Evolutionary conservation across 257 asterid genomes (phyloP).

Genomic region (Catharanthus roseus): DNA sequence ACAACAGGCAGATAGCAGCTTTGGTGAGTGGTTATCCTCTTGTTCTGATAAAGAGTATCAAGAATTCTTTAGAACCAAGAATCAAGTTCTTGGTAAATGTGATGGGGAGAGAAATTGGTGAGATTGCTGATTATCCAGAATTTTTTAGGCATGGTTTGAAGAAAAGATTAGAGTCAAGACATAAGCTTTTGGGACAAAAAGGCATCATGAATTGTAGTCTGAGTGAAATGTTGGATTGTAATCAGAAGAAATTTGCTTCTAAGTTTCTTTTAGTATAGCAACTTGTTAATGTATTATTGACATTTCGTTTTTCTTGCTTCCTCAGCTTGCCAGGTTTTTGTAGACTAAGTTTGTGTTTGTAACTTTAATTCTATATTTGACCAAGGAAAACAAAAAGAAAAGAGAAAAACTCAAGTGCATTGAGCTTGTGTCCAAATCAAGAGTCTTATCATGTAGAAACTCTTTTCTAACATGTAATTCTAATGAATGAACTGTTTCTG

Average conservation of each 20-base stretch:
- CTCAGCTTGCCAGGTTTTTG: neutral
- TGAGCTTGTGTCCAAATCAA: neutral
- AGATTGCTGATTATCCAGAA: slow-evolving; percentile 76
- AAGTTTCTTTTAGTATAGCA: slow-evolving; percentile 59
- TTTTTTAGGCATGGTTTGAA: slow-evolving; percentile 87
- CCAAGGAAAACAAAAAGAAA: neutral
- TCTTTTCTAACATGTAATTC: neutral
- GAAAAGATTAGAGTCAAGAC: slow-evolving; percentile 73
- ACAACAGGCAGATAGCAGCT: slow-evolving; percentile 50
- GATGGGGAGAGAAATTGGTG: slow-evolving; percentile 71
- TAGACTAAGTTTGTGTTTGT: slow-evolving; percentile 2
- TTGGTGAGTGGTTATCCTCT: slow-evolving; percentile 86
- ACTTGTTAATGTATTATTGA: slow-evolving; percentile 13
- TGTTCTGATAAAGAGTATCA: slow-evolving; percentile 74
- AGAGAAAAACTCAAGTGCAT: neutral
- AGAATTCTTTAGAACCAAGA: slow-evolving; percentile 77
- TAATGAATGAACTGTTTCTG: neutral
- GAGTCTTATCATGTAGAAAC: neutral
- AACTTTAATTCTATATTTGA: neutral
- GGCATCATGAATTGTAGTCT: slow-evolving; percentile 56
- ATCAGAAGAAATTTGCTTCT: slow-evolving; percentile 62
- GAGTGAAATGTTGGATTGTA: slow-evolving; percentile 92
- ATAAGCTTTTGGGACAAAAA: slow-evolving; percentile 49
- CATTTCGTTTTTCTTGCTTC: slow-evolving; percentile 1
- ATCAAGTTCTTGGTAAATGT: slow-evolving; percentile 72